Evolutionary conservation across 441 rosid genomes (phyloP), one percentile per base, ranked within the genome.

Genomic region (Lepidium campestre): DNA sequence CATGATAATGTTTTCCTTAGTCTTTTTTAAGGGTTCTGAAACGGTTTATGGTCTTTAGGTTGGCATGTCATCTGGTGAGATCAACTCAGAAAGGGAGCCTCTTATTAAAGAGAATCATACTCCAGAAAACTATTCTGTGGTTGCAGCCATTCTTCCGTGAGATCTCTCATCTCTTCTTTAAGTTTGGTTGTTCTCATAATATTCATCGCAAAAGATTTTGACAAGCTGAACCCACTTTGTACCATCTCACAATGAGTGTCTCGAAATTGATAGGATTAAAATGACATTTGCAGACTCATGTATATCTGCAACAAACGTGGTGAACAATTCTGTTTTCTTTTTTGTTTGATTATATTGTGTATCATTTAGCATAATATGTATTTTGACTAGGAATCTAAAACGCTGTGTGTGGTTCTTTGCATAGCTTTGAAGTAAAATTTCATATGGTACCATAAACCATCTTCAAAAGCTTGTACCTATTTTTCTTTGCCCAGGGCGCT

Each of bases 81-180:
- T 86, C 56, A 82, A 61, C 56, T 37, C 65, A 25, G 81, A 69
- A 10, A 84, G 81, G 48, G 90, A 87, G 66, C 96, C 90, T 71
- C 87, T 93, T 67, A 72, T 87, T 59, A 76, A 75, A 68, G 86
- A 84, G 48, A 73, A 4, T 49, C 70, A 49, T 57, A 50, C 39
- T 65, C 70, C 86, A 22, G 89, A 93, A 63, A 78, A 60, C 72
- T 91, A 85, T 79, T 84, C 96, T 57, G 72, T 80, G 56, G 54
- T 55, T 57, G 80, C 96, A 32, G 87, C 96, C 0, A 57, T 87
- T 48, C 83, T 85, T 42, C 95, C 97, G 97, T 93, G 75, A 82
- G 90, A 17, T 70, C 52, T 53, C 41, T 57, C 55, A 58, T 48
- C 59, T 70, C 32, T 37, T 64, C 44, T 68, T 46, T 62, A 27